Conservation (phyloP, 768 basidiomycete genomes). For the Ramaria sp. region DNA sequence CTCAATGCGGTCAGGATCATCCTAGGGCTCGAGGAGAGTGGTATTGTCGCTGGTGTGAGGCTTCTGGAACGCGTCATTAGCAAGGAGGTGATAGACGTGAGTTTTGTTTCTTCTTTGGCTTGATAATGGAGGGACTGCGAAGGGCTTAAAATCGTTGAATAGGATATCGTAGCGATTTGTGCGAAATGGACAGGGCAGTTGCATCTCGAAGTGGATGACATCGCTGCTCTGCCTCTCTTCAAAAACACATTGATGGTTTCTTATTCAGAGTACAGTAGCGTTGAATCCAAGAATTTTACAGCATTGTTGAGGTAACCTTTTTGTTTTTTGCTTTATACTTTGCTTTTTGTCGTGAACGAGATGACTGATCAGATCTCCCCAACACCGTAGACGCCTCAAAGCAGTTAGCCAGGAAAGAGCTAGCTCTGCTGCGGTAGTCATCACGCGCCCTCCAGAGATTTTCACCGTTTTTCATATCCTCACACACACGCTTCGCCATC, state of each 20-base stretch:
- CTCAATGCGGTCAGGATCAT: slow-evolving; percentile 50
- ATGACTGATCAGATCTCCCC: no score
- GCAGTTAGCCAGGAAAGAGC: no score
- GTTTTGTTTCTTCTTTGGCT: slow-evolving; percentile 6
- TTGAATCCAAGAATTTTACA: slow-evolving; percentile 23
- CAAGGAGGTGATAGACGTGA: slow-evolving; percentile 27
- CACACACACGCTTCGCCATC: slow-evolving; percentile 16
- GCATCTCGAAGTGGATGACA: slow-evolving; percentile 49
- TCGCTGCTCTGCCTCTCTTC: slow-evolving; percentile 39
- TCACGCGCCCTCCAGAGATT: slow-evolving; percentile 67
- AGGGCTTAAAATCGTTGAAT: no score
- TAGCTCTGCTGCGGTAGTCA: slow-evolving; percentile 33
- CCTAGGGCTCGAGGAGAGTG: slow-evolving; percentile 26
- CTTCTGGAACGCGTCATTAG: slow-evolving; percentile 25
- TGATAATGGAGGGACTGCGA: no score
- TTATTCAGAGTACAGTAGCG: slow-evolving; percentile 26
- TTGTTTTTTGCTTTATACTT: neutral
- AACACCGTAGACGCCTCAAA: no score
- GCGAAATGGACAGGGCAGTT: slow-evolving; percentile 38
- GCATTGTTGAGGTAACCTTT: no score
- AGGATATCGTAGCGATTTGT: slow-evolving; percentile 52
- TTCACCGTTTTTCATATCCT: slow-evolving; percentile 38
- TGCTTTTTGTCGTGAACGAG: no score
- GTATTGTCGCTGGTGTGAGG: slow-evolving; percentile 17
- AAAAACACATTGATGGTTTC: slow-evolving; percentile 25